Evolutionary conservation across 1,284 basidiomycete species (phyloP), one percentile per base, ranked within the genome.

Genomic region (Papiliotrema flavescens): DNA sequence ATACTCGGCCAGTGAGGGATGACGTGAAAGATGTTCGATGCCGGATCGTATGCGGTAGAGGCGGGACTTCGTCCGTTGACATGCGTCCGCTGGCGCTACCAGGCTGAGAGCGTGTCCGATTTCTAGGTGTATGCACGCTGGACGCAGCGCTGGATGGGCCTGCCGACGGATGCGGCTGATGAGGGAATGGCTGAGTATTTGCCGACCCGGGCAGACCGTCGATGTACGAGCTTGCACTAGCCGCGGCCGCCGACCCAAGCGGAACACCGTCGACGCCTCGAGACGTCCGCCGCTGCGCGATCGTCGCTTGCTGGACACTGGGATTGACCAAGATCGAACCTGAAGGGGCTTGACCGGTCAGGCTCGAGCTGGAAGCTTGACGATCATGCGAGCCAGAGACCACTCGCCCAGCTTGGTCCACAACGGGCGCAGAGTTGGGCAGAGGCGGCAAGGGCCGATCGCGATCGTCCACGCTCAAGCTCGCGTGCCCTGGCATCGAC

Each of bases 261-360:
- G 55, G 42, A 14, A n/a, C 13, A 15, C 42, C 49, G n/a, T 45
- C 51, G 24, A 49, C 34, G 20, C 47, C 47, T 15, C 62, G 47
- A 22, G 65, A 67, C 35, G 63, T 56, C 40, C 74, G 60, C 20
- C 72, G 55, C 50, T 72, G 71, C 34, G 63, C 65, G 55, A 75
- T 72, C 3, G 67, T 70, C 1, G 70, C 70, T 34, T 64, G 57
- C 4, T 60, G 53, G 2, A 69, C 71, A 14, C 60, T 65, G 0
- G 66, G 61, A 44, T 62, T 67, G 50, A 73, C 66, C 15, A 74
- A 48, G 24, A 62, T 50, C 2, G 20, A 3, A 5, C 34, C 44
- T 15, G 54, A 49, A 2, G 46, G 35, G 1, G 20, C 20, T 24
- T 36, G 15, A 14, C 19, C 32, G 20, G 23, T 4, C n/a, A 20